Conservation (phyloP, 352 stramenopile genomes). For the Blastocystis sp. region DNA sequence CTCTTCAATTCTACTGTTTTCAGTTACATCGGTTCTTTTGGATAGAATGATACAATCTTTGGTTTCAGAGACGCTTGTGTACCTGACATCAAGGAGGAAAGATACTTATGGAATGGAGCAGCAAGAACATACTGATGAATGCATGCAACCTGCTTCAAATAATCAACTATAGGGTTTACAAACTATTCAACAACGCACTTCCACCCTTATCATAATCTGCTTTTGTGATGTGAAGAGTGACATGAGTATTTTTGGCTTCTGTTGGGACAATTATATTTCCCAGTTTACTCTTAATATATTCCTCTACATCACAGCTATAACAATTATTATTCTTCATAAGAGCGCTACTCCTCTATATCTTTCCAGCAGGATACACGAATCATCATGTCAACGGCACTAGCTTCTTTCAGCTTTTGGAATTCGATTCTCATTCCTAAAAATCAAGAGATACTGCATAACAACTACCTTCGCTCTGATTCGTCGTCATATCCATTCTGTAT, state of each 20-base stretch:
- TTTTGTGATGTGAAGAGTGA: conserved; percentile 4
- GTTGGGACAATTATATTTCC: not conserved
- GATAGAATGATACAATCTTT: conserved; percentile 31
- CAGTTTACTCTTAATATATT: not conserved
- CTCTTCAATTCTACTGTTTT: not conserved
- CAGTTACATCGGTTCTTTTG: not conserved
- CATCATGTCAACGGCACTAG: not conserved
- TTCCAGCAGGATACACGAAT: conserved; percentile 31
- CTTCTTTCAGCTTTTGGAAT: conserved; percentile 44
- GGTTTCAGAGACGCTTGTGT: not conserved
- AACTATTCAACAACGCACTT: not conserved
- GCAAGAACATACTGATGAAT: conserved; percentile 30
- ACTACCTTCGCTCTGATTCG: conserved; percentile 41
- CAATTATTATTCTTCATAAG: not conserved
- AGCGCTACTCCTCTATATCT: conserved; percentile 34
- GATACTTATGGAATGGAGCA: conserved; percentile 53
- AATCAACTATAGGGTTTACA: not conserved
- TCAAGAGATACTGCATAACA: not conserved
- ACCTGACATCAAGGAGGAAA: not conserved
- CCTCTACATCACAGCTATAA: conserved; percentile 27
- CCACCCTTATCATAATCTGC: conserved; percentile 34
- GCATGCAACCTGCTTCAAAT: conserved; percentile 24
- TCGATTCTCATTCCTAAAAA: conserved; percentile 46
- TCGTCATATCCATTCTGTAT: not conserved
- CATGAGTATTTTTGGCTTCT: not conserved